Percentiles rank a stretch among this genome's conserved stretches.
These are phyloP conservation scores for Erodium texanum DNA, from an alignment of 441 rosid genomes.

Conservation along the genomic window DNA sequence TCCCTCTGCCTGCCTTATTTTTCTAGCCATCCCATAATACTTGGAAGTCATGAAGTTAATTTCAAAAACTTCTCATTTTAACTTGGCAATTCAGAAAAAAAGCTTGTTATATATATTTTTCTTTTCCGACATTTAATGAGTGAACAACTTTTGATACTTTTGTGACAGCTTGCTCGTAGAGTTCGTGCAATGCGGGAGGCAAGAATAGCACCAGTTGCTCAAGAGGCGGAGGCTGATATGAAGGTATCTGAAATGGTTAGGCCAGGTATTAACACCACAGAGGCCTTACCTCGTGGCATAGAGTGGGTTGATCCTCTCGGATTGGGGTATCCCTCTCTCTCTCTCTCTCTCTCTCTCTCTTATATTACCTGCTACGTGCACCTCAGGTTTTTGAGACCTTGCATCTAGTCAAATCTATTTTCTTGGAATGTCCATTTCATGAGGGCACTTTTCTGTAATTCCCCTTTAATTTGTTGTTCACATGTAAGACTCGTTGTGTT, in stretches of 20 bases:
- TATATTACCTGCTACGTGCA: too few species aligned
- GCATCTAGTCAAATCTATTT: constrained; percentile 2
- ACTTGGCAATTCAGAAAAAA: background rate
- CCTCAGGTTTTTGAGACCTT: background rate
- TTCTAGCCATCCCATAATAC: background rate
- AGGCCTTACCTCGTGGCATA: constrained; percentile 89
- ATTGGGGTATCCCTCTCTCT: constrained; percentile 50
- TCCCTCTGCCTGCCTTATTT: background rate
- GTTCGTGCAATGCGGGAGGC: constrained; percentile 95
- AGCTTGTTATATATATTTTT: background rate
- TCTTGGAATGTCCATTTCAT: background rate
- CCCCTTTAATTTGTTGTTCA: too few species aligned
- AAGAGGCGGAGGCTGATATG: constrained; percentile 46
- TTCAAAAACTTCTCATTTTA: background rate
- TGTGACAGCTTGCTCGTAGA: constrained; percentile 72
- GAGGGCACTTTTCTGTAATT: too few species aligned
- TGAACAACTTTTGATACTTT: constrained; percentile 7
- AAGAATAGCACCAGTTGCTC: constrained; percentile 71
- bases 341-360: constrained; percentile 9
- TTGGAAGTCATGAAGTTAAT: background rate
- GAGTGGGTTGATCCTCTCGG: constrained; percentile 94
- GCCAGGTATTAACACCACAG: constrained; percentile 49
- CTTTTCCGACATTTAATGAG: background rate
- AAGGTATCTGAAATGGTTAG: constrained; percentile 41
- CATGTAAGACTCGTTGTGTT: too few species aligned